Evolutionary conservation across 1,139 yeast genomes (phyloP).

Genomic region (Lodderomyces elongisporus): DNA sequence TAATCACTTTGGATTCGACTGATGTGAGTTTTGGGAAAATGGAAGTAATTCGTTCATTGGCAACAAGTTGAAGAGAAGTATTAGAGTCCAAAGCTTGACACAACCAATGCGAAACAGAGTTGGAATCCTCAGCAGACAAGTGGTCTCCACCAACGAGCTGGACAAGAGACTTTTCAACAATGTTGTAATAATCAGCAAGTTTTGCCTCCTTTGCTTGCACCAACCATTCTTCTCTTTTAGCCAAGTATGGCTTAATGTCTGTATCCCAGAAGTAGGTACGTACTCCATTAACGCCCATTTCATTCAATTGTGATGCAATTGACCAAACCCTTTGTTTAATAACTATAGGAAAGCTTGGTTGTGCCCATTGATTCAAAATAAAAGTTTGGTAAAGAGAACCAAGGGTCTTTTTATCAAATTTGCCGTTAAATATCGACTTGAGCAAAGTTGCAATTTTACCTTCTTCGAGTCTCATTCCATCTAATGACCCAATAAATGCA

Average conservation of each 20-base stretch:
- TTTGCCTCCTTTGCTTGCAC: conserved; percentile 43
- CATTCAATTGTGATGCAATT: conserved; percentile 22
- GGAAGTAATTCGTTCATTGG: conserved; percentile 47
- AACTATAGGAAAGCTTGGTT: conserved; percentile 26
- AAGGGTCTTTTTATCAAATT: conserved; percentile 30
- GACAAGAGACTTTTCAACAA: conserved; percentile 52
- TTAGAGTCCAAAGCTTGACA: conserved; percentile 45
- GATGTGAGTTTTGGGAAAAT: conserved; percentile 52
- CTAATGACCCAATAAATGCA: conserved; percentile 26
- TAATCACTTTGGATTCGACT: conserved; percentile 49
- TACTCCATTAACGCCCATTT: conserved; percentile 25
- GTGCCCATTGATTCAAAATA: conserved; percentile 41
- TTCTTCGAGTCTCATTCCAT: conserved; percentile 24
- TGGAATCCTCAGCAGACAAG: conserved; percentile 39
- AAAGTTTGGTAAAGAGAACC: conserved; percentile 37
- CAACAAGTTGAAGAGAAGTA: conserved; percentile 46
- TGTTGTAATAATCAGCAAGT: conserved; percentile 36
- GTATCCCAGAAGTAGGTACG: conserved; percentile 22
- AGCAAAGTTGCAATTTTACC: neutral
- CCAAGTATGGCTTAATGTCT: conserved; percentile 26
- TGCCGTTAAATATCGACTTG: conserved; percentile 23
- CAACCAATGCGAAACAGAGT: conserved; percentile 57
- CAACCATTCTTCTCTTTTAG: conserved; percentile 40
- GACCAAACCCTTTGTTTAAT: conserved; percentile 34
- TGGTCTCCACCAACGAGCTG: conserved; percentile 45